Base-by-base conservation (phyloP, 495 filamentous ascomycete genomes). In the Tuber umbilicatum region DNA sequence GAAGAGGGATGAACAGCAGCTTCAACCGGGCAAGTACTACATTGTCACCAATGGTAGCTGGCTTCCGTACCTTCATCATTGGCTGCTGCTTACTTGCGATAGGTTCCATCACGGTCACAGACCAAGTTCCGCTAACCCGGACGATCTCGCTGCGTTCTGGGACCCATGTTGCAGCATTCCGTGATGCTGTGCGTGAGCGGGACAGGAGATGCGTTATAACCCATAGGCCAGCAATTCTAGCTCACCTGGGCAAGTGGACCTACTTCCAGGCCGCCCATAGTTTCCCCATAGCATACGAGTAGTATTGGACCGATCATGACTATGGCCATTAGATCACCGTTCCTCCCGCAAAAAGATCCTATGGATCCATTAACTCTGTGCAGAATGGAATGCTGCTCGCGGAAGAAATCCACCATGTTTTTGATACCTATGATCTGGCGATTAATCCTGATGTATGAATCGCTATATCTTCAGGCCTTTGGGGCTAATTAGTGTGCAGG, bases 201-300 rank as follows among this genome's bases (percentile, higher is more conserved):
- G 83, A 84, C 76, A 38, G 64, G 43, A 70, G 80, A 79, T 84
- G 84, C 70, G 81, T 84, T 74, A 79, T 84, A 74, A 82, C 81
- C 50, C 78, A 80, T 27, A 35, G 74, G 50, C 47, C 70, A 41
- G 21, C 21, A 45, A 45, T 1, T 16, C 19, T 45, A 17, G 43
- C 43, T 45, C 43, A 45, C 43, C 41, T n/a, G 35, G 41, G 50
- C 67, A 70, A 71, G 67, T 83, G 79, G 75, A 47, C 7, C 12
- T 77, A 76, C 41, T 85, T 84, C 67, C 73, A 85, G 39, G 81
- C 81, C 70, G 82, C 80, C 37, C 80, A 84, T 74, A 83, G 85
- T 45, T 84, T 85, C 70, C 84, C 83, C 37, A 77, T 84, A 40
- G 83, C 80, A 14, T 79, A 81, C 70, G 78, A 84, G 72, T 60